Base-by-base conservation (phyloP, 176 grass and related monocot species). In the Raddia guianensis region DNA sequence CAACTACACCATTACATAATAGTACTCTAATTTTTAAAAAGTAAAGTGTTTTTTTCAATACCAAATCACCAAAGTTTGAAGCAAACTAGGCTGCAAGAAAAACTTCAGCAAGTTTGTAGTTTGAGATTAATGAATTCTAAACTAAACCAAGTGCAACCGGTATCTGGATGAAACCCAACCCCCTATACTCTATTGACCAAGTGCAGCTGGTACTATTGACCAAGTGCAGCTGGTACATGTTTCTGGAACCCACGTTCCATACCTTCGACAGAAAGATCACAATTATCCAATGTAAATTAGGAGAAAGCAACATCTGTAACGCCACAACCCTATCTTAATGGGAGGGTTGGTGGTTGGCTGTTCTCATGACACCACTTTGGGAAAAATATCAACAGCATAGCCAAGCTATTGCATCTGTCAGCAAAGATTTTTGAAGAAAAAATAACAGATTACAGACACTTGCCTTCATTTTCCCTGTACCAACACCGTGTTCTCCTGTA, bases 381-480 rank as follows among this genome's bases (percentile, higher is more conserved):
- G 16, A 15, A 82, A 74, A 19, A 16, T 63, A 32, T 55, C 12
- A 73, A 37, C n/a, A 21, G 65, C 15, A 82, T 15, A 35, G 20
- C 2, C 11, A 78, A 35, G 46, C 7, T 76, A 48, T 27, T 65
- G 37, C 12, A 82, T 49, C 48, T 72, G 11, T 8, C 11, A 53
- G 51, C 16, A 75, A 19, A 9, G 44, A 58, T 49, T 10, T 53
- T 15, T 53, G 0, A 53, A 15, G 5, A 43, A 14, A 50, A 35
- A 2, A 59, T 20, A 56, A 68, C 52, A 60, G 54, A 44, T 62
- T 15, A 45, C 10, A 64, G 80, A 78, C 6, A 80, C 83, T 72
- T 93, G 88, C 96, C 96, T 99, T 99, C 96, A 95, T 95, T 93
- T 99, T 99, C 58, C 96, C 96, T 2, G 96, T 95, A 65, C 96